These are phyloP conservation scores for Echinosophora koreensis DNA, from an alignment of 306 rosid species.

Conservation along the genomic window DNA sequence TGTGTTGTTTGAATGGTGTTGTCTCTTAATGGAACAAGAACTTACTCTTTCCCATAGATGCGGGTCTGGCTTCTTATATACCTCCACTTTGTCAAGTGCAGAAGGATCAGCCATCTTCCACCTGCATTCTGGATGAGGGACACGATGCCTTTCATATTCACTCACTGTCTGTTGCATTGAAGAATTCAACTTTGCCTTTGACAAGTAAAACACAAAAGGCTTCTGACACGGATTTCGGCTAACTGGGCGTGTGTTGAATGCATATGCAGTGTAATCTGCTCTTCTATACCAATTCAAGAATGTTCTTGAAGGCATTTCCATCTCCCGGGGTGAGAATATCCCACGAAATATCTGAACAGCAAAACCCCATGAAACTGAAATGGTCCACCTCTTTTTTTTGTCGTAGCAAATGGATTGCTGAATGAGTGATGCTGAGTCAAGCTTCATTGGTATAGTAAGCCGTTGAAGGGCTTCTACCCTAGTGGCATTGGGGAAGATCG, in stretches of 20 bases:
- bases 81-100: slow-evolving; percentile 57
- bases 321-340: slow-evolving; percentile 76
- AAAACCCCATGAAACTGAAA: slow-evolving; percentile 96
- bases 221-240: slow-evolving; percentile 90
- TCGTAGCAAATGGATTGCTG: slow-evolving; percentile 96
- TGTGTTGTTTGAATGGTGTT: too few relatives aligned
- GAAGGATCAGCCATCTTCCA: slow-evolving; percentile 89
- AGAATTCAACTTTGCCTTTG: slow-evolving; percentile 57
- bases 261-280: slow-evolving; percentile 95
- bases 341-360: slow-evolving; percentile 91
- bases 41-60: slow-evolving; percentile 92
- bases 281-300: slow-evolving; percentile 93
- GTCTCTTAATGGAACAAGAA: too few relatives aligned
- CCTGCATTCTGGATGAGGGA: slow-evolving; percentile 71
- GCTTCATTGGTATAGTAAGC: slow-evolving; percentile 70
- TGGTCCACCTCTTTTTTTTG: slow-evolving; percentile 69
- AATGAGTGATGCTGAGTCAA: slow-evolving; percentile 88
- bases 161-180: slow-evolving; percentile 59
- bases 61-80: slow-evolving; percentile 80
- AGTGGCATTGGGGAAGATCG: slow-evolving; percentile 83
- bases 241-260: slow-evolving; percentile 96
- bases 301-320: slow-evolving; percentile 97
- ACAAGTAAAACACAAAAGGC: slow-evolving; percentile 85
- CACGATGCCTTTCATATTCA: slow-evolving; percentile 67
- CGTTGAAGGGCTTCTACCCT: slow-evolving; percentile 77